Evolutionary conservation across 164 flowering plant genomes (phyloP), one percentile per base, ranked within the genome.

Genomic region (Pachysandra terminalis): DNA sequence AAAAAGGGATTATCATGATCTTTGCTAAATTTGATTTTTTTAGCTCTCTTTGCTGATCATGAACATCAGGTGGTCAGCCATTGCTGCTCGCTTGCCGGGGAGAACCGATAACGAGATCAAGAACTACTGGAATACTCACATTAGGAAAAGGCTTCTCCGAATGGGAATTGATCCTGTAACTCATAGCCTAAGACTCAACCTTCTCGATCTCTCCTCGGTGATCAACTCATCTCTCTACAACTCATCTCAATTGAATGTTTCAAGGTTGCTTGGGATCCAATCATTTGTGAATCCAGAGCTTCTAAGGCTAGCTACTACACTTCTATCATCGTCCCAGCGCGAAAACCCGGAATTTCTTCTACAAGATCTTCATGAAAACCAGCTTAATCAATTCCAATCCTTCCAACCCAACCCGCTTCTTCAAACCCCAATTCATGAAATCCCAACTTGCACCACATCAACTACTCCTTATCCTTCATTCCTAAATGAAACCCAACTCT

Each of bases 161-260:
- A n/a, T n/a, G n/a, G n/a, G n/a, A 48, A 88, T 94, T 25, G 98
- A 94, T 65, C 98, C 98, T 0, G 93, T 90, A 22, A 91, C 97
- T 14, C 97, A 94, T 59, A 79, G 75, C 55, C 97, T 91, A 9
- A 82, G 97, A 0, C 83, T 90, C 0, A 96, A 91, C 75, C 90
- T 89, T 56, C 79, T 90, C 10, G 96, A 91, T 64, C 79, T 90
- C 65, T 88, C 95, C 25, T 84, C 96, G 0, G 67, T 88, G 45
- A 73, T 87, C 16, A 76, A 65, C 73, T 77, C 92, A n/a, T 71
- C 88, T 23, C 61, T 83, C 51, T 79, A 80, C 77, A 73, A 74
- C 68, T 77, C 85, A 22, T 62, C 85, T 53, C 86, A 82, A 45
- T 70, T 83, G 69, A 81, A 81, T 67, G 17, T 85, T 19, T 79